Percentiles rank a stretch among this genome's conserved stretches.
Conservation (phyloP, 2,329 filamentous ascomycete species). For the Blastomyces silverae region DNA sequence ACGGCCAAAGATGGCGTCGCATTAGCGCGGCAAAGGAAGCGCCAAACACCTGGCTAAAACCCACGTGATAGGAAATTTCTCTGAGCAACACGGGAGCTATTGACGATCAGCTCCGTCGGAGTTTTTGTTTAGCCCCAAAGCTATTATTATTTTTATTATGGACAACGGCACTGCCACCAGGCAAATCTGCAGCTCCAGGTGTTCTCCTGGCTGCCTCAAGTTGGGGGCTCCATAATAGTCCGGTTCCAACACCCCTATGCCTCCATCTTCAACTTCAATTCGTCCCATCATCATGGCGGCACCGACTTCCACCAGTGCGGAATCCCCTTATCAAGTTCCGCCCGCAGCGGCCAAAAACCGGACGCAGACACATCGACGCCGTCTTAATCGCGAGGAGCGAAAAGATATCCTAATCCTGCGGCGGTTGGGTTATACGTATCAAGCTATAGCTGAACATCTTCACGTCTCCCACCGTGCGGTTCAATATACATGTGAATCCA, state of each 20-base stretch:
- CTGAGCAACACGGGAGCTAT: constrained; percentile 7
- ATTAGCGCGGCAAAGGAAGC: constrained; percentile 1
- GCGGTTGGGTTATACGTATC: constrained; percentile 11
- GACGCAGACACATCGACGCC: constrained; percentile 1
- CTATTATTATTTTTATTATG: neutral
- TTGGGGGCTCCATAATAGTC: neutral
- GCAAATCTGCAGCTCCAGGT: neutral
- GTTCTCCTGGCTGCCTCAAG: constrained; percentile 8
- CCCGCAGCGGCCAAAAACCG: neutral
- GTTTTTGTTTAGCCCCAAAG: neutral
- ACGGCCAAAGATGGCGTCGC: too few species aligned
- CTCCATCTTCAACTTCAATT: constrained; percentile 2
- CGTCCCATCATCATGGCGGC: neutral
- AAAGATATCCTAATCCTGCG: constrained; percentile 7
- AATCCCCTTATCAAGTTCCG: neutral
- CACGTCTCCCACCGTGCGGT: constrained; percentile 6
- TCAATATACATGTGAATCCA: constrained; percentile 11
- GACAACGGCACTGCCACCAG: constrained; percentile 5
- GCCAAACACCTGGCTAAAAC: neutral
- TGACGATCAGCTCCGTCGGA: constrained; percentile 3
- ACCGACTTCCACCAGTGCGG: neutral
- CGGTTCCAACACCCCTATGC: neutral
- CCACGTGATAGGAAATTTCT: constrained; percentile 8
- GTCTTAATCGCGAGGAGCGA: constrained; percentile 11
- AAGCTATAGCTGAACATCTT: constrained; percentile 10